phyloP scores from a whole-genome alignment of 2,329 filamentous ascomycete genomes.

The Aschersonia sp. region DNA sequence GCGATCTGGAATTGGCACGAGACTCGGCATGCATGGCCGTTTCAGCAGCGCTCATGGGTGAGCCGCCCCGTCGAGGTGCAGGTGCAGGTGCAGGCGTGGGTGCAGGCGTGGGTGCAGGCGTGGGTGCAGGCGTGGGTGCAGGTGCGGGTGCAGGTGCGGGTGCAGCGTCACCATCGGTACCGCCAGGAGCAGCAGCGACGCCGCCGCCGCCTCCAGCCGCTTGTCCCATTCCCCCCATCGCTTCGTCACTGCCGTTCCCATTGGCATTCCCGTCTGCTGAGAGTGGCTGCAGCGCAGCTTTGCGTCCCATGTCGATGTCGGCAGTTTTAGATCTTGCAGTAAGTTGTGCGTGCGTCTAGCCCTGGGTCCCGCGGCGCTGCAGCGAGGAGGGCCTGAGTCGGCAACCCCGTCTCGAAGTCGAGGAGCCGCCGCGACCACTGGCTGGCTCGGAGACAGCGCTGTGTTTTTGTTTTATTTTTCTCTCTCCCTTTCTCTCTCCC shows the following conservation, averaged over 20 bases:
- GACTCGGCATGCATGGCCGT: constrained; percentile 2
- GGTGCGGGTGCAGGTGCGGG: neutral
- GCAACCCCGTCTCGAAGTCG: neutral
- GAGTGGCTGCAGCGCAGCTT: constrained; percentile 43
- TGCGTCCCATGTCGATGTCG: constrained; percentile 34
- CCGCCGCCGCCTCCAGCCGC: neutral
- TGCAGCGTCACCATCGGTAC: neutral
- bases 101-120: neutral
- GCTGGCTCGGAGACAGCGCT: too few species aligned
- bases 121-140: neutral
- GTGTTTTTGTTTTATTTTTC: too few species aligned
- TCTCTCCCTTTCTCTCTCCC: too few species aligned
- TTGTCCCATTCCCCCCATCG: neutral
- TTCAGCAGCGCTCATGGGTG: constrained; percentile 2
- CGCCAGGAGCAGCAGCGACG: neutral
- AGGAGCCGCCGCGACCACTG: too few species aligned
- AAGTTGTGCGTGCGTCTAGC: neutral
- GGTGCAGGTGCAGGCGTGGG: neutral
- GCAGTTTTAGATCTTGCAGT: neutral
- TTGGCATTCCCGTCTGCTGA: constrained; percentile 25
- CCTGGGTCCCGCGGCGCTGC: neutral
- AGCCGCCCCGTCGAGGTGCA: neutral
- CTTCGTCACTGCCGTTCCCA: neutral
- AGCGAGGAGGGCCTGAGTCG: neutral
- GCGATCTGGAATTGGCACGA: constrained; percentile 16